phyloP scores from a whole-genome alignment of 2,329 filamentous ascomycete species.

The Pseudogymnoascus sp. region DNA sequence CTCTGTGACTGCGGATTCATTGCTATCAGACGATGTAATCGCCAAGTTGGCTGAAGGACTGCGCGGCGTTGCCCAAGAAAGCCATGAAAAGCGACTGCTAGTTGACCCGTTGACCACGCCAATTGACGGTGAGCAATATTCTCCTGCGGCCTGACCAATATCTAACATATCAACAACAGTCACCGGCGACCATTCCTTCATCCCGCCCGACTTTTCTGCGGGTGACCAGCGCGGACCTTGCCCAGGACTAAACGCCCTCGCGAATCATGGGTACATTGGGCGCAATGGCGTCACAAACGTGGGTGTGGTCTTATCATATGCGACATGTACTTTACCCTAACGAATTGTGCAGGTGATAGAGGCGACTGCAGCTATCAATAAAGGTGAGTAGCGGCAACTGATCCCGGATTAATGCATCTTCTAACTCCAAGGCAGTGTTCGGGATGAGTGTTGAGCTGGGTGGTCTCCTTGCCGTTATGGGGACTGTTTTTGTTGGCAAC shows the following conservation, averaged over 20 bases:
- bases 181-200: conserved; percentile 28
- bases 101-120: conserved; percentile 12
- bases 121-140: conserved; percentile 11
- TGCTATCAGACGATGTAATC: background rate
- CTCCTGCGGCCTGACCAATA: background rate
- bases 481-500: conserved; percentile 36
- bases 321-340: conserved; percentile 6
- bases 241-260: conserved; percentile 35
- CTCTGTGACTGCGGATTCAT: background rate
- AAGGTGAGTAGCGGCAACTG: conserved; percentile 21
- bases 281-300: conserved; percentile 29
- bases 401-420: background rate
- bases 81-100: conserved; percentile 5
- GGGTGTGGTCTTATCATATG: conserved; percentile 15
- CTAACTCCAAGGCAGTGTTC: conserved; percentile 29
- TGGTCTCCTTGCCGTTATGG: conserved; percentile 34
- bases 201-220: conserved; percentile 26
- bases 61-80: background rate
- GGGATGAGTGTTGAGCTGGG: conserved; percentile 37
- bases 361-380: conserved; percentile 29
- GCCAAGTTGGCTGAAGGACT: background rate
- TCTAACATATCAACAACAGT: conserved; percentile 19
- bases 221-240: conserved; percentile 33
- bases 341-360: conserved; percentile 14
- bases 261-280: conserved; percentile 36